Evolutionary conservation across 2,329 filamentous ascomycete genomes (phyloP).

Genomic region (Aspergillus ruber): DNA sequence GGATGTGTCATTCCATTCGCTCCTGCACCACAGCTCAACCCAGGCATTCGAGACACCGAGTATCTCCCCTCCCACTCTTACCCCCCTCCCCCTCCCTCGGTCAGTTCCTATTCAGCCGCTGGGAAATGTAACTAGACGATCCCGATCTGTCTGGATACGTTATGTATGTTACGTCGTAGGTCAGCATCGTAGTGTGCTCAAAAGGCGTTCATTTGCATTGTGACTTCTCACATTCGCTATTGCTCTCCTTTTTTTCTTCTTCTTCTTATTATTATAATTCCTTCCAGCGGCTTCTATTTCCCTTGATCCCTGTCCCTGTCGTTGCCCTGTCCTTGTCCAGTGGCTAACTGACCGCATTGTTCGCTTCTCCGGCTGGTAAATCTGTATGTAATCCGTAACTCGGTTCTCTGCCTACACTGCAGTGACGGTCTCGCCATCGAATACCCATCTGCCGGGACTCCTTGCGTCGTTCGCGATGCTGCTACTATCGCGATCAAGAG

Average conservation of each 20-base stretch:
- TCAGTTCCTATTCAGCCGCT: too few relatives aligned
- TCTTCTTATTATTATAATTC: not conserved
- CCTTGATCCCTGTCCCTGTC: too few relatives aligned
- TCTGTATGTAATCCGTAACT: not conserved
- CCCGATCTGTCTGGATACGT: not conserved
- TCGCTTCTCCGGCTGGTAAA: not conserved
- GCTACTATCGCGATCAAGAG: not conserved
- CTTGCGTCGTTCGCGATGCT: not conserved
- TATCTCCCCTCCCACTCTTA: too few relatives aligned
- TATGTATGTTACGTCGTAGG: not conserved
- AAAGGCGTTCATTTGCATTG: not conserved
- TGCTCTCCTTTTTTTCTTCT: not conserved
- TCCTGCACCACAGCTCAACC: too few relatives aligned
- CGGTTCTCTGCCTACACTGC: not conserved
- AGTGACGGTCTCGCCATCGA: not conserved
- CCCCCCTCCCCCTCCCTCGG: too few relatives aligned
- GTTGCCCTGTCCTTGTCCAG: too few relatives aligned
- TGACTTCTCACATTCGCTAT: not conserved
- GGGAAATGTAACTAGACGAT: too few relatives aligned
- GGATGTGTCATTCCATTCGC: not conserved
- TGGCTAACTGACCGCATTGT: too few relatives aligned
- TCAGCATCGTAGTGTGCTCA: not conserved
- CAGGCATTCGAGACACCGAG: too few relatives aligned
- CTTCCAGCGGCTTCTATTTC: too few relatives aligned
- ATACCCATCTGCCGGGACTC: not conserved